phyloP scores from a whole-genome alignment of 441 rosid species.

The Theobroma grandiflorum region DNA sequence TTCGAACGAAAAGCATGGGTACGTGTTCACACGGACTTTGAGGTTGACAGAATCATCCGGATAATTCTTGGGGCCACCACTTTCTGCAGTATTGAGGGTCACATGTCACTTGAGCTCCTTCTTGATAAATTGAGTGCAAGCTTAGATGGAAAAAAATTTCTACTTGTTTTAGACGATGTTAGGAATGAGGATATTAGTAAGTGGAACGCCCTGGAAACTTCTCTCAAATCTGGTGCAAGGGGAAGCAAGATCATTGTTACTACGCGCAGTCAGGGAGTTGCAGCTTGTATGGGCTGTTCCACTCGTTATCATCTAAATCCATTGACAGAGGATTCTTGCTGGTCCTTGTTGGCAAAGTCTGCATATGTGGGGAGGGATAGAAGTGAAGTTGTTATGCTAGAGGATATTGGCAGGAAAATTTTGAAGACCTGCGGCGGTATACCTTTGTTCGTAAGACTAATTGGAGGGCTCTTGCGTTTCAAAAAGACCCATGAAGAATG shows the following conservation, averaged over 20 bases:
- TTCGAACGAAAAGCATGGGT: constrained; percentile 36
- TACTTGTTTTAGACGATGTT: constrained; percentile 28
- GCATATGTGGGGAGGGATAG: constrained; percentile 13
- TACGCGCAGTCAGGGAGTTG: not conserved
- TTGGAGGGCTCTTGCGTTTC: constrained; percentile 28
- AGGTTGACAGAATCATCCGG: not conserved
- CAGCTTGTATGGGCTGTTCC: constrained; percentile 1
- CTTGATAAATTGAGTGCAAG: not conserved
- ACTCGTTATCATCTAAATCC: not conserved
- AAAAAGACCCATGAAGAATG: not conserved
- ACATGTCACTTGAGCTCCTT: not conserved
- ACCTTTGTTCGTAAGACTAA: constrained; percentile 25
- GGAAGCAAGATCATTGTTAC: constrained; percentile 34
- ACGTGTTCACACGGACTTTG: constrained; percentile 24
- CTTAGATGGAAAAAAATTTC: not conserved
- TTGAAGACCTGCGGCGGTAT: constrained; percentile 25
- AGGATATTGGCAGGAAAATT: constrained; percentile 10
- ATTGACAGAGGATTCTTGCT: constrained; percentile 24
- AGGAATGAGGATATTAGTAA: constrained; percentile 13
- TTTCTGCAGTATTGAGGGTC: not conserved
- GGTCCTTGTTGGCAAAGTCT: constrained; percentile 1
- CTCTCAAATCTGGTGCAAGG: not conserved
- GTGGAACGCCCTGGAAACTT: constrained; percentile 13
- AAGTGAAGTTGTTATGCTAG: not conserved
- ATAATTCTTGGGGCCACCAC: not conserved